These are phyloP conservation scores for Entomortierella beljakovae DNA, from an alignment of 192 early-diverging fungal genomes.

Conservation along the genomic window DNA sequence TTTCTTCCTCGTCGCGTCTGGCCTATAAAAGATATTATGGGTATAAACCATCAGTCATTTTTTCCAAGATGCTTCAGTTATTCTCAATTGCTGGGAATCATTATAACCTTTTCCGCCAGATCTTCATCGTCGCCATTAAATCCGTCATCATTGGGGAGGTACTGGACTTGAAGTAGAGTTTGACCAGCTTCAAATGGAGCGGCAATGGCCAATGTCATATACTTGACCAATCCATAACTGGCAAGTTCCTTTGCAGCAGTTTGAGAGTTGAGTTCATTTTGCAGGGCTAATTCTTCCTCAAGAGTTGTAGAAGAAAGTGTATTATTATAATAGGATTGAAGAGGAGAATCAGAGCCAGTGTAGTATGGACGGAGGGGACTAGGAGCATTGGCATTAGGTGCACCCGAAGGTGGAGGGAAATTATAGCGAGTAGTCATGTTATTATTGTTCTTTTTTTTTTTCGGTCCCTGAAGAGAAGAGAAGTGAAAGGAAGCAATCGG, in stretches of 20 bases:
- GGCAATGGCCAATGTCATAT: slow-evolving; percentile 66
- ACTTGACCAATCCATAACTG: slow-evolving; percentile 75
- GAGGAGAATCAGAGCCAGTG: slow-evolving; percentile 37
- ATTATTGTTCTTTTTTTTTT: background rate
- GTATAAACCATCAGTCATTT: background rate
- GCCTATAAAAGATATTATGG: slow-evolving; percentile 5
- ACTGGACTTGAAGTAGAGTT: slow-evolving; percentile 84
- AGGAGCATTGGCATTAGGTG: slow-evolving; percentile 36
- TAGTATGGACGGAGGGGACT: slow-evolving; percentile 51
- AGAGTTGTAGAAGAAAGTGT: slow-evolving; percentile 33
- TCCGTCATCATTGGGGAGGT: slow-evolving; percentile 70
- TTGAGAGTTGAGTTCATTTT: slow-evolving; percentile 56
- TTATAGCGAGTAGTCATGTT: slow-evolving; percentile 38
- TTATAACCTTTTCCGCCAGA: slow-evolving; percentile 47
- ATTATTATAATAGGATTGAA: slow-evolving; percentile 53
- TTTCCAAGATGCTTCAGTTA: background rate
- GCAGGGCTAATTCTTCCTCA: slow-evolving; percentile 43
- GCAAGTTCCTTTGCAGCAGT: slow-evolving; percentile 69
- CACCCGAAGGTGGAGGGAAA: slow-evolving; percentile 44
- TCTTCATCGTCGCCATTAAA: slow-evolving; percentile 50
- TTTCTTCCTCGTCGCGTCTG: slow-evolving; percentile 21
- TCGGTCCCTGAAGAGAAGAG: background rate
- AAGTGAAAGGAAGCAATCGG: background rate
- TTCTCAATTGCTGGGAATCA: background rate
- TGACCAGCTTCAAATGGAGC: slow-evolving; percentile 77